Base-by-base conservation (phyloP, 805 yeast species). In the Ascoidea asiatica region DNA sequence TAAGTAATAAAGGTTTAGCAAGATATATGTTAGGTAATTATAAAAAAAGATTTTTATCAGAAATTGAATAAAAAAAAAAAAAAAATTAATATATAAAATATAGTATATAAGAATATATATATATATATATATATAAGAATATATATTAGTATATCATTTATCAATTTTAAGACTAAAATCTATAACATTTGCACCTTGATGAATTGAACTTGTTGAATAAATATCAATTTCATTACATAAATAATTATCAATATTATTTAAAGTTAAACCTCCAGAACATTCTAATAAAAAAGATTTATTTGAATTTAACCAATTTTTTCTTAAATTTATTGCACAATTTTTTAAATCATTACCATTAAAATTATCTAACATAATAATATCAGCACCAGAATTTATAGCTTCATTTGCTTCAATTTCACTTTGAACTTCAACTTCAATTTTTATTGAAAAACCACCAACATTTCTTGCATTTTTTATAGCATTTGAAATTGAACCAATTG, bases 321-420 rank as follows among this genome's bases (percentile, higher is more conserved):
- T 87, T 49, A 89, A 64, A 50, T 62, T 70, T 22, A 57, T 58
- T 0, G 96, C 95, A 18, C 81, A 90, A 0, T 57, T 52, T 49
- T 73, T 77, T 47, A 89, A 66, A 17, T 70, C 81, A 1, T 69
- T 73, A 2, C 87, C 85, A 4, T 69, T 58, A 60, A 90, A 90
- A 60, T 89, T 89, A 57, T 89, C 97, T 56, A 89, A 71, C 97
- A 89, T 89, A 48, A 90, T 81, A 19, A 90, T 84, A 60, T 89
- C 97, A 0, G 97, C 97, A 11, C 97, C 97, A 1, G 97, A 95
- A 15, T 67, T 75, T 54, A 90, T 90, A 21, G 97, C 97, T 59
- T 90, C 97, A 50, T 73, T 69, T 1, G 97, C 97, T 55, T 88
- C 96, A 4, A 64, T 75, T 58, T 84, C 95, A 46, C 73, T 67